Conservation (phyloP, 768 basidiomycete species). For the Tephrocybe rancida region DNA sequence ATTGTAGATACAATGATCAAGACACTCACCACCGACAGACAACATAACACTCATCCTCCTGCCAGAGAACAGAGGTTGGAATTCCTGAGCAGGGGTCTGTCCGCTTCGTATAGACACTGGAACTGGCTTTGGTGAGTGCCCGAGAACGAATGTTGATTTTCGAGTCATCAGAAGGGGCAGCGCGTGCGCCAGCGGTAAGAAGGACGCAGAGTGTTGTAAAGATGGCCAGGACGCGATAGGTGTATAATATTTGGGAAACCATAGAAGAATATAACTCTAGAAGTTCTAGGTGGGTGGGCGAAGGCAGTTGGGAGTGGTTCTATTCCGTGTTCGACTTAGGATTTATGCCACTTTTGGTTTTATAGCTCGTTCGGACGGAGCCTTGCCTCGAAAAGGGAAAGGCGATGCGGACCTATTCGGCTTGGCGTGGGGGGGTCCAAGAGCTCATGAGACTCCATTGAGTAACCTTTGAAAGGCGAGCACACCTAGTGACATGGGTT, state of each 20-base stretch:
- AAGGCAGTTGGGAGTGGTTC: neutral
- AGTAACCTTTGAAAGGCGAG: neutral
- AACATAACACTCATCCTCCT: neutral
- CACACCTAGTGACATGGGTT: neutral
- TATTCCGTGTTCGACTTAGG: neutral
- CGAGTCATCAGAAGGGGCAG: neutral
- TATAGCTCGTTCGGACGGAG: neutral
- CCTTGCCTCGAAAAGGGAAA: neutral
- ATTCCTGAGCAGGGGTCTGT: neutral
- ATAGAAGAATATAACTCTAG: too few species aligned
- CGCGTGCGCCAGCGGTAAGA: neutral
- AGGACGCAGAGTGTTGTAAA: neutral
- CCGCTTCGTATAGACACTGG: neutral
- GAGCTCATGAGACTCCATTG: neutral
- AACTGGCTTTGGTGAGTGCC: neutral
- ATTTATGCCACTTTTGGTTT: neutral
- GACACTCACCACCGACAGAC: constrained; percentile 1
- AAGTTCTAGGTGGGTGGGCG: neutral
- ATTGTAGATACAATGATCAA: neutral
- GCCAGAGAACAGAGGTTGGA: neutral
- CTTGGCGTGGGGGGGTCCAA: too few species aligned
- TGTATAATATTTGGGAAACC: neutral
- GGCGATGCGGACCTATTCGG: neutral
- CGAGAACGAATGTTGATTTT: constrained; percentile 3
- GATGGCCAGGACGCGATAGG: neutral